Conservation (phyloP, 306 rosid species). For the Canavalia gladiata region DNA sequence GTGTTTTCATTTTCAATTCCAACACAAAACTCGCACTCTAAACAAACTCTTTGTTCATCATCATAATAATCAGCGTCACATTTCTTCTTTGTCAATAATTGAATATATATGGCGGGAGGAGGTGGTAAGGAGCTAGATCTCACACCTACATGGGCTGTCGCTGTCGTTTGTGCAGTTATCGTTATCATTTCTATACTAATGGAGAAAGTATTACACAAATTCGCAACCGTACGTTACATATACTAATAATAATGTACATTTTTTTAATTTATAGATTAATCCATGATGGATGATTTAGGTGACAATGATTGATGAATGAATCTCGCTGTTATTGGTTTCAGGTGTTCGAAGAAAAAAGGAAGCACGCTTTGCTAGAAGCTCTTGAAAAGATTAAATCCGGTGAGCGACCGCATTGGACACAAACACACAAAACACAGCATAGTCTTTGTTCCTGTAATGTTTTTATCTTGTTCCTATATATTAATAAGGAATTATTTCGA, state of each 20-base stretch:
- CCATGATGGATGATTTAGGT: background rate
- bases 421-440: too few species aligned
- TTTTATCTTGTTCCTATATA: too few species aligned
- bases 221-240: constrained; percentile 62
- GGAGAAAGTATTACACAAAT: constrained; percentile 71
- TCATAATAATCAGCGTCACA: background rate
- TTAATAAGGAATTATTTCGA: background rate
- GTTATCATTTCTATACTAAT: constrained; percentile 74
- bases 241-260: background rate
- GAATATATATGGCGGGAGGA: constrained; percentile 63
- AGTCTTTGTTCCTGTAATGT: background rate
- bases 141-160: constrained; percentile 96
- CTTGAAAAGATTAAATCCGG: constrained; percentile 92
- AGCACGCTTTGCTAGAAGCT: constrained; percentile 84
- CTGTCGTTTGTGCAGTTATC: constrained; percentile 82
- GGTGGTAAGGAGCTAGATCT: constrained; percentile 70
- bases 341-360: constrained; percentile 70
- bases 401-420: constrained; percentile 38
- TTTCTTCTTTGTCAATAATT: background rate
- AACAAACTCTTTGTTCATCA: background rate
- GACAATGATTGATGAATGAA: background rate
- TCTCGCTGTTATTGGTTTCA: constrained; percentile 29
- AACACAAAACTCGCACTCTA: constrained; percentile 11
- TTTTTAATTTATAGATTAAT: background rate
- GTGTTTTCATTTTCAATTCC: constrained; percentile 21